A percentile compares a stretch with the other conserved stretches of the same genome.
These are phyloP conservation scores for Penicillium sp. DNA, from an alignment of 2,329 filamentous ascomycete genomes.

Conservation along the genomic window DNA sequence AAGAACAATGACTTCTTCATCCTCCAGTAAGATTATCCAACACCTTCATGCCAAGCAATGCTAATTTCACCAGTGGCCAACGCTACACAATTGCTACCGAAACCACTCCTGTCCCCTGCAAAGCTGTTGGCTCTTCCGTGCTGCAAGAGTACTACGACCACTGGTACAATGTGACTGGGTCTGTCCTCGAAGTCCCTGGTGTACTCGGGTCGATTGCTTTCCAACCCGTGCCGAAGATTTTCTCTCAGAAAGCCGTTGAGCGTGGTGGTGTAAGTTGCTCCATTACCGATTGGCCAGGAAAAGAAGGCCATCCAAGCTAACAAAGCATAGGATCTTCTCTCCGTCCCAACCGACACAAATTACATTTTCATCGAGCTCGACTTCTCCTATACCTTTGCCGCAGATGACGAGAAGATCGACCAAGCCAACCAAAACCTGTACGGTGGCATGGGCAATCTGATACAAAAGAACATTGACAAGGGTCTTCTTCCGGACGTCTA, in stretches of 20 bases:
- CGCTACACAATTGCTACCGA: slow-evolving; percentile 44
- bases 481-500: slow-evolving; percentile 42
- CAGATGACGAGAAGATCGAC: slow-evolving; percentile 39
- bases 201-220: slow-evolving; percentile 36
- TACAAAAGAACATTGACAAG: slow-evolving; percentile 33
- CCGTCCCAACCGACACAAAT: slow-evolving; percentile 40
- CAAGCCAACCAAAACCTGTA: slow-evolving; percentile 40
- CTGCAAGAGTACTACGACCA: slow-evolving; percentile 35
- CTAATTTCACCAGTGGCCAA: slow-evolving; percentile 27
- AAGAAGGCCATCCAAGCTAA: not conserved
- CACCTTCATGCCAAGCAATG: not conserved
- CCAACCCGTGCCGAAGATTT: slow-evolving; percentile 37
- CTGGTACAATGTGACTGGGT: slow-evolving; percentile 31
- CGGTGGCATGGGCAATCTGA: slow-evolving; percentile 33
- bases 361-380: slow-evolving; percentile 49
- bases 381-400: slow-evolving; percentile 40
- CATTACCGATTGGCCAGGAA: not conserved
- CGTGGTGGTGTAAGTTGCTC: slow-evolving; percentile 34
- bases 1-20: slow-evolving; percentile 45
- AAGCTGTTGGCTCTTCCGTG: slow-evolving; percentile 27
- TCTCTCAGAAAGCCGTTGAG: slow-evolving; percentile 33
- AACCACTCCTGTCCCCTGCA: slow-evolving; percentile 37
- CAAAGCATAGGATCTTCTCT: slow-evolving; percentile 36
- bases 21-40: slow-evolving; percentile 17
- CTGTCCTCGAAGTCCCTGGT: slow-evolving; percentile 27